Evolutionary conservation across 2,329 filamentous ascomycete genomes (phyloP).

Genomic region (Stagonosporopsis vannaccii): DNA sequence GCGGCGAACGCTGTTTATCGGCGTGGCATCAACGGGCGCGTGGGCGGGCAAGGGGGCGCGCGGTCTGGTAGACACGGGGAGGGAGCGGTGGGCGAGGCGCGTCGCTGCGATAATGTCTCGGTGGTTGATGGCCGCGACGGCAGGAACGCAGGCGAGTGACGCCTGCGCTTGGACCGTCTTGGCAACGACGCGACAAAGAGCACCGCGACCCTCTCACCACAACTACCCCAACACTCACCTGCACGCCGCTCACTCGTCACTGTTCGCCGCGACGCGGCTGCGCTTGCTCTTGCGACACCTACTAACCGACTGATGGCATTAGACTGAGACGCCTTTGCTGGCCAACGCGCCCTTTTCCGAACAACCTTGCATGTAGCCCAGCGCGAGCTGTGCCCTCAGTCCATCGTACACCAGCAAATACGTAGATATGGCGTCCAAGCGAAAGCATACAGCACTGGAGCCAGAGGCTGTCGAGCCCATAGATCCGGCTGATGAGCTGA

Average conservation of each 20-base stretch:
- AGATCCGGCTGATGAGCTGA: constrained; percentile 91
- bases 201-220: constrained; percentile 16
- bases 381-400: background rate
- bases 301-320: constrained; percentile 17
- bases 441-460: constrained; percentile 85
- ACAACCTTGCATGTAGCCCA: background rate
- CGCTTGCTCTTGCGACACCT: background rate
- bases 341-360: constrained; percentile 4
- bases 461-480: constrained; percentile 80
- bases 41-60: constrained; percentile 1
- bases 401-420: background rate
- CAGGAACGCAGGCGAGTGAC: constrained; percentile 27
- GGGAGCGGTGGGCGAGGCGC: constrained; percentile 23
- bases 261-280: background rate
- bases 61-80: constrained; percentile 16
- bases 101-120: constrained; percentile 26
- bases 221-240: background rate
- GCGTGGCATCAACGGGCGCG: constrained; percentile 15
- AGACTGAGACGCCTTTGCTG: constrained; percentile 5
- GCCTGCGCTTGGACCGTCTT: constrained; percentile 33
- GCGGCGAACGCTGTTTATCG: constrained; percentile 25
- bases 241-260: constrained; percentile 3
- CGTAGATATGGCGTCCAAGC: constrained; percentile 82
- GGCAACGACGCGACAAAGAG: constrained; percentile 38
- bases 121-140: constrained; percentile 18